Evolutionary conservation across 2,329 filamentous ascomycete genomes (phyloP).

Genomic region (Ceratocystis cacaofunesta): DNA sequence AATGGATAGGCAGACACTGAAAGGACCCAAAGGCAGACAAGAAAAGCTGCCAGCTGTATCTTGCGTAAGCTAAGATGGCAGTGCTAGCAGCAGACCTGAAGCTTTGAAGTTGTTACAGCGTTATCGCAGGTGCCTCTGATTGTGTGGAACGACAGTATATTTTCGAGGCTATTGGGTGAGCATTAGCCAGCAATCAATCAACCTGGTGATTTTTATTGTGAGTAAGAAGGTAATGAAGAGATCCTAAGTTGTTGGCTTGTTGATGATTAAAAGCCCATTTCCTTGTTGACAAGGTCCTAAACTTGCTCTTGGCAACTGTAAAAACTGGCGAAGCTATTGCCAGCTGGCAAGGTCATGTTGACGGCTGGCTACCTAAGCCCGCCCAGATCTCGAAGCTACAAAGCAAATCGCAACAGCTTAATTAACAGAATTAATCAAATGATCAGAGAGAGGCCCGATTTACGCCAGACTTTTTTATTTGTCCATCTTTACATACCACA

Average conservation of each 20-base stretch:
- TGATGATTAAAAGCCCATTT: background rate
- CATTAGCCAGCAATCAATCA: background rate
- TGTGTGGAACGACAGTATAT: too few species aligned
- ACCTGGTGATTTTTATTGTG: background rate
- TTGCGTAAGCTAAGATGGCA: slow-evolving; percentile 4
- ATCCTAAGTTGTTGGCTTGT: background rate
- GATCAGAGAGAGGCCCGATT: background rate
- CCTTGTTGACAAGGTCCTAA: background rate
- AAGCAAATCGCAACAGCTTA: background rate
- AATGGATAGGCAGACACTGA: background rate
- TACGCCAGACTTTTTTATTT: background rate
- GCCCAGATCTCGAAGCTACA: background rate
- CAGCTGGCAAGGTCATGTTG: background rate
- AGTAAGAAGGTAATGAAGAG: background rate
- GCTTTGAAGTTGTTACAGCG: background rate
- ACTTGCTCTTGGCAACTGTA: background rate
- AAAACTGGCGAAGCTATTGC: background rate
- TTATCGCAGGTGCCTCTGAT: too few species aligned
- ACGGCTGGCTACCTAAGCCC: slow-evolving; percentile 6
- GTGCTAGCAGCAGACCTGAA: background rate
- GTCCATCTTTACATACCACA: background rate
- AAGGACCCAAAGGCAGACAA: background rate
- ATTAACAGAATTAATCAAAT: background rate
- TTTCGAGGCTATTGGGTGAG: background rate
- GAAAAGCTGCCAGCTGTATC: background rate